phyloP scores from a whole-genome alignment of 1,139 yeast species.

The Candida pseudoviswanathii region DNA sequence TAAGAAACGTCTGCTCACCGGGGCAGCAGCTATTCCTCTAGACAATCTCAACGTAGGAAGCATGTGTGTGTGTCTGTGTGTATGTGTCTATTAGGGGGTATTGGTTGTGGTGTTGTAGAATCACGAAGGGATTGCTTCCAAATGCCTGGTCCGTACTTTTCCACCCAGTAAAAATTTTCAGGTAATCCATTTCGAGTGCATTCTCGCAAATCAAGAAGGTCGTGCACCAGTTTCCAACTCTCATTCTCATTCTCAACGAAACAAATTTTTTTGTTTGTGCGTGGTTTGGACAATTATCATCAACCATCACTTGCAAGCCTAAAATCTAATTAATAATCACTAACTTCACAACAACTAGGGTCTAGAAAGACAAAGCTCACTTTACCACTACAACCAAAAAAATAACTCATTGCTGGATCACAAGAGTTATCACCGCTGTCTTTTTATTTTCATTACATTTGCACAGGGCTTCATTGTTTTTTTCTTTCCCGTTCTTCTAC shows the following conservation, averaged over 20 bases:
- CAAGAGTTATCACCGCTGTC: not conserved
- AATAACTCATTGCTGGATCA: not conserved
- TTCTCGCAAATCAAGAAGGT: not conserved
- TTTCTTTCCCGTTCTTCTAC: not conserved
- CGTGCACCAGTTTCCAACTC: not conserved
- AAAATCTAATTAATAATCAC: not conserved
- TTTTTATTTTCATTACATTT: not conserved
- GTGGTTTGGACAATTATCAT: conserved; percentile 1
- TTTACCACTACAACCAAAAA: not conserved
- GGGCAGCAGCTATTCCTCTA: not conserved
- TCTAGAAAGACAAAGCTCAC: too few species aligned
- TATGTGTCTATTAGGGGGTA: not conserved
- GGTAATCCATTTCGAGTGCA: not conserved
- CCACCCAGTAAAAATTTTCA: not conserved
- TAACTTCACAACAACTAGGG: not conserved
- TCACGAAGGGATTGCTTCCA: not conserved
- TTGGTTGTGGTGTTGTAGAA: not conserved
- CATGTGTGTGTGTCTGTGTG: not conserved
- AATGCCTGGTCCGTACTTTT: not conserved
- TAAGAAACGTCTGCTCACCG: not conserved
- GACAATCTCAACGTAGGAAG: conserved; percentile 6
- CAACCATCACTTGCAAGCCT: not conserved
- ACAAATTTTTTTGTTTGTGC: not conserved
- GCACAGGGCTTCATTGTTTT: not conserved
- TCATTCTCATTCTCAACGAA: not conserved